Conservation (phyloP, 805 yeast species). For the Monosporozyma yasuniensis region DNA sequence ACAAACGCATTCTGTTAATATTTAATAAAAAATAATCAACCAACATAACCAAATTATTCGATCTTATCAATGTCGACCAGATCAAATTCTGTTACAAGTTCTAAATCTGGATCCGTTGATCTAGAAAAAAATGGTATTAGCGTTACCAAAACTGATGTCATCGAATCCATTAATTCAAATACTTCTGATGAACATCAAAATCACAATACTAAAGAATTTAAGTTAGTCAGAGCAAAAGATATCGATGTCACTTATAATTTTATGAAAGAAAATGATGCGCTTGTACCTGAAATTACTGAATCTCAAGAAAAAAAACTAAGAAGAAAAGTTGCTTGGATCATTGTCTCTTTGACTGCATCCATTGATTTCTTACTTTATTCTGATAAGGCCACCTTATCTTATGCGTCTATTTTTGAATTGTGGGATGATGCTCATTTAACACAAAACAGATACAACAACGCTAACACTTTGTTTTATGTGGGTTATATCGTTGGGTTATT, state of each 20-base stretch:
- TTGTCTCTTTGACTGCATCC: conserved; percentile 32
- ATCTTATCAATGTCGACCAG: too few relatives aligned
- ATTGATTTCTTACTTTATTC: conserved; percentile 39
- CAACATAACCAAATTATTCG: too few relatives aligned
- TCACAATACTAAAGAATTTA: conserved; percentile 10
- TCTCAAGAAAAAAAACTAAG: conserved; percentile 34
- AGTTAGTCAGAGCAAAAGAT: conserved; percentile 27
- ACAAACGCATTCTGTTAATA: too few relatives aligned
- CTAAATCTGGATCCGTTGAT: too few relatives aligned
- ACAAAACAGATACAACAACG: conserved; percentile 38
- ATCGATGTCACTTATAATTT: conserved; percentile 36
- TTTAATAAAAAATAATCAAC: too few relatives aligned
- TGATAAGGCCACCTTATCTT: conserved; percentile 45
- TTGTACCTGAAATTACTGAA: conserved; percentile 34
- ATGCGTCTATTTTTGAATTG: conserved; percentile 40
- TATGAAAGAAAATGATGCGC: conserved; percentile 29
- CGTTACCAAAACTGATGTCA: too few relatives aligned
- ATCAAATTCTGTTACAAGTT: too few relatives aligned
- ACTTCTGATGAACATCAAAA: too few relatives aligned
- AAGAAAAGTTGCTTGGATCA: conserved; percentile 32
- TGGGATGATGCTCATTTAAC: conserved; percentile 39
- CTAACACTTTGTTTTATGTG: conserved; percentile 45
- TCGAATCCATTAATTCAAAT: too few relatives aligned
- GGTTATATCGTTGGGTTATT: conserved; percentile 40
- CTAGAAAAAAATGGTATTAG: too few relatives aligned